Conservation (phyloP, 2,329 filamentous ascomycete species). For the Sporothrix dimorphospora region DNA sequence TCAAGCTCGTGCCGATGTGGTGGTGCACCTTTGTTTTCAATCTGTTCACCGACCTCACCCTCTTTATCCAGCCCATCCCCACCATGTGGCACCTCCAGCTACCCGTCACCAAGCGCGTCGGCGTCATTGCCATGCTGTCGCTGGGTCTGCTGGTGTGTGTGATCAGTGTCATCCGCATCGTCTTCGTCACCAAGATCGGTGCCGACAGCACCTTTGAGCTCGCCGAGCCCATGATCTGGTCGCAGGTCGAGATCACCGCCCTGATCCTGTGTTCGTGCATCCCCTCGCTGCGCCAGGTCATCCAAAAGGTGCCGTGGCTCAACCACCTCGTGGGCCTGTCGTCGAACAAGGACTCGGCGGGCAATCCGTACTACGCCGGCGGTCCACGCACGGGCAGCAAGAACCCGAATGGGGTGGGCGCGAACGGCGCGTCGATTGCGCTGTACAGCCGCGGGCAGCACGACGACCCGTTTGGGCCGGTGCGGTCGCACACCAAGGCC, state of each 20-base stretch:
- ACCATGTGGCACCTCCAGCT: constrained; percentile 31
- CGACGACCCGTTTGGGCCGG: neutral
- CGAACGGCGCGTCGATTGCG: neutral
- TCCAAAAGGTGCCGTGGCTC: constrained; percentile 28
- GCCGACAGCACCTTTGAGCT: constrained; percentile 20
- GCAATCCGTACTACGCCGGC: neutral
- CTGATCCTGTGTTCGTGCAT: constrained; percentile 33
- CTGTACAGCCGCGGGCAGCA: neutral
- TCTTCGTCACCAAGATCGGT: constrained; percentile 23
- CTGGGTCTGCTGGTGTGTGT: constrained; percentile 27
- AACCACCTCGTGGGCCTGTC: constrained; percentile 28
- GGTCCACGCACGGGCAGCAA: neutral
- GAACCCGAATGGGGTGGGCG: neutral
- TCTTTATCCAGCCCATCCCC: constrained; percentile 33
- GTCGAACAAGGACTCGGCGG: constrained; percentile 11
- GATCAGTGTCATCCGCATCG: constrained; percentile 28
- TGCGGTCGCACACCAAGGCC: neutral
- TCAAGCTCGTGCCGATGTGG: constrained; percentile 21
- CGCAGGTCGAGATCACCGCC: constrained; percentile 32
- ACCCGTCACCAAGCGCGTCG: constrained; percentile 27
- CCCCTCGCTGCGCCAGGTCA: constrained; percentile 30
- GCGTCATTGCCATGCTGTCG: constrained; percentile 30
- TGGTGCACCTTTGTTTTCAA: constrained; percentile 30
- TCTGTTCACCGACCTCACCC: constrained; percentile 24
- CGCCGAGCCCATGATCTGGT: constrained; percentile 31